These are phyloP conservation scores for Talaromyces sp. DNA, from an alignment of 2,329 filamentous ascomycete species.

Conservation along the genomic window DNA sequence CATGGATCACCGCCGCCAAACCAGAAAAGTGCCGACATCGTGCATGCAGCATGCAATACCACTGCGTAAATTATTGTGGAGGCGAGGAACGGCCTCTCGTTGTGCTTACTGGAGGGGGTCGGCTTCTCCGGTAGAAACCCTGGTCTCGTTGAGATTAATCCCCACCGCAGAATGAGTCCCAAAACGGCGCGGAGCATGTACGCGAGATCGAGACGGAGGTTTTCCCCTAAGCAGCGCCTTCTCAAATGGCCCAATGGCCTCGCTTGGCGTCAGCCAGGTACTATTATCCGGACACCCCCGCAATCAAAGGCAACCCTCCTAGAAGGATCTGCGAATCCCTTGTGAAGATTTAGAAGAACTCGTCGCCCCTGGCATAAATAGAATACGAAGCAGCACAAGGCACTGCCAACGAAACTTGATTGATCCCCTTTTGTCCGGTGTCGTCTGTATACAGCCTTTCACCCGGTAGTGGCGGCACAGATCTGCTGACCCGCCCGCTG, in stretches of 20 bases:
- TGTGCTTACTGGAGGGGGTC: not conserved
- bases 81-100: not conserved
- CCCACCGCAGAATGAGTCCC: not conserved
- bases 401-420: not conserved
- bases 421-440: not conserved
- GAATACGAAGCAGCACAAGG: not conserved
- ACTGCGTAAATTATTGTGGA: not conserved
- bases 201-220: not conserved
- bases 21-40: slow-evolving; percentile 8
- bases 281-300: not conserved
- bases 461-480: not conserved
- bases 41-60: not conserved
- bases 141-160: not conserved
- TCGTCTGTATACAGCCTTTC: not conserved
- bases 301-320: not conserved
- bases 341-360: not conserved
- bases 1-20: not conserved
- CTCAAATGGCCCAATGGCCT: not conserved
- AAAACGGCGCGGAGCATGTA: not conserved
- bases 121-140: not conserved
- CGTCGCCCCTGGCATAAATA: not conserved
- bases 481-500: not conserved
- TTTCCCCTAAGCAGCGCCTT: not conserved
- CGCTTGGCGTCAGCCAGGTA: not conserved
- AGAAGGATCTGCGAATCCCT: not conserved